These are phyloP conservation scores for Paramecium primaurelia DNA, from an alignment of 73 alveolate species.

Conservation along the genomic window DNA sequence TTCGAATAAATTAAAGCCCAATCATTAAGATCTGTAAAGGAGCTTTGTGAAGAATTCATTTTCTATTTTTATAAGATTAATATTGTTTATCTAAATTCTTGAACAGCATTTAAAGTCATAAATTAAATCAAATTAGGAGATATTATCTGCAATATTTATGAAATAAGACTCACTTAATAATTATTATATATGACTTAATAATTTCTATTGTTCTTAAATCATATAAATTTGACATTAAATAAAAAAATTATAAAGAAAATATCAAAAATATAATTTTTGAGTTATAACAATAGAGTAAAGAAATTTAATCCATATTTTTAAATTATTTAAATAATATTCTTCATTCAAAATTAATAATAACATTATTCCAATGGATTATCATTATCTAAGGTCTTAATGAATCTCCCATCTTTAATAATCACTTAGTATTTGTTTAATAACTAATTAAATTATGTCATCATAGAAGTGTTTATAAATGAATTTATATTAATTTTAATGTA, in stretches of 20 bases:
- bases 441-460: too few species aligned
- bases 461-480: not conserved
- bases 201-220: not conserved
- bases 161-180: not conserved
- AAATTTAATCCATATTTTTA: too few species aligned
- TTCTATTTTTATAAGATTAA: not conserved
- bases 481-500: too few species aligned
- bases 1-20: not conserved
- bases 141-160: not conserved
- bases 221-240: not conserved
- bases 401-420: not conserved
- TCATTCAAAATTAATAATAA: too few species aligned
- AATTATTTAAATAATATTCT: too few species aligned
- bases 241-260: too few species aligned
- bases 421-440: not conserved
- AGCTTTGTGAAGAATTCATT: constrained; percentile 24
- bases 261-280: not conserved
- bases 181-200: not conserved
- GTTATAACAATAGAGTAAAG: too few species aligned
- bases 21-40: not conserved
- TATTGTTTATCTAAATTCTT: not conserved
- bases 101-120: not conserved
- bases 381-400: too few species aligned
- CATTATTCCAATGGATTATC: too few species aligned
- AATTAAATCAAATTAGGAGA: not conserved